Evolutionary conservation across 768 basidiomycete species (phyloP).

Genomic region (Xanthoconium stramineum): DNA sequence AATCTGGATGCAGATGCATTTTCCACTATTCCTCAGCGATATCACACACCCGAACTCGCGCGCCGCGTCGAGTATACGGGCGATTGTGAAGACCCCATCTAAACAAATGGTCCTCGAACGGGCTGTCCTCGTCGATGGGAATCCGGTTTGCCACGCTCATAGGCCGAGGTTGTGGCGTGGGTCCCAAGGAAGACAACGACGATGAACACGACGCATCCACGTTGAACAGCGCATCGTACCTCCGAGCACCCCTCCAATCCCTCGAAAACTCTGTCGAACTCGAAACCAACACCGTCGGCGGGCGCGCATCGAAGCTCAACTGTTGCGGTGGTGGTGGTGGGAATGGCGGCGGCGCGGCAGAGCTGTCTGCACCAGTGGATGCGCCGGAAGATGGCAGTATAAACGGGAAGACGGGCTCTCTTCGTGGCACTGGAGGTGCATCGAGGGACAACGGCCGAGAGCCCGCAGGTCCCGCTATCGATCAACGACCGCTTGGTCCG

Average conservation of each 20-base stretch:
- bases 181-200: constrained; percentile 6
- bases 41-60: background rate
- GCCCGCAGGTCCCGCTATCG: background rate
- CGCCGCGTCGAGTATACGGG: background rate
- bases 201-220: constrained; percentile 17
- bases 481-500: background rate
- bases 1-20: no score
- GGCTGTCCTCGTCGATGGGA: constrained; percentile 18
- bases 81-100: constrained; percentile 7
- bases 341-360: background rate
- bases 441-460: constrained; percentile 11
- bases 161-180: constrained; percentile 9
- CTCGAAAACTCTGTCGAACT: constrained; percentile 8
- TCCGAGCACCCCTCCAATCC: constrained; percentile 13
- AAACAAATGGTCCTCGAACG: constrained; percentile 17
- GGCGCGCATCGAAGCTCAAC: constrained; percentile 3
- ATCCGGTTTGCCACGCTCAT: constrained; percentile 17
- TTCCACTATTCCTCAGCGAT: background rate
- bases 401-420: constrained; percentile 11
- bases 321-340: background rate
- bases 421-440: constrained; percentile 1
- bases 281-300: constrained; percentile 4
- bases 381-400: constrained; percentile 7
- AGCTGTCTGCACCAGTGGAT: background rate
- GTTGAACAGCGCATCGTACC: constrained; percentile 10